phyloP scores from a whole-genome alignment of 2,329 filamentous ascomycete genomes.

The Aciculosporium take region DNA sequence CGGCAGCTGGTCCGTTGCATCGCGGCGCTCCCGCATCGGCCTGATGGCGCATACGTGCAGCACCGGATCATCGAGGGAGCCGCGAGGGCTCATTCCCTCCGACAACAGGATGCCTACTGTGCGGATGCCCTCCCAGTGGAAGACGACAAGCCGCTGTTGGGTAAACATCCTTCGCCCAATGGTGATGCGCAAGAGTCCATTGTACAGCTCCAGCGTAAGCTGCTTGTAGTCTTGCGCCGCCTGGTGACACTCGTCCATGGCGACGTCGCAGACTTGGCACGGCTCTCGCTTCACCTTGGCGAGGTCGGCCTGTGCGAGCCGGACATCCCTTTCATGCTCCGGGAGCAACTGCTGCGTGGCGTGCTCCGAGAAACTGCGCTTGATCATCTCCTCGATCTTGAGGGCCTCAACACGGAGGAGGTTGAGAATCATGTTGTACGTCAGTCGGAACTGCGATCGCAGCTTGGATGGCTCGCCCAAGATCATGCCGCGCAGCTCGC shows the following conservation, averaged over 20 bases:
- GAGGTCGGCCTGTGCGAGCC: slow-evolving; percentile 79
- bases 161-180: slow-evolving; percentile 69
- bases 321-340: slow-evolving; percentile 90
- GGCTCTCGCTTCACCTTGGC: slow-evolving; percentile 78
- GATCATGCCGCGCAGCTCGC: slow-evolving; percentile 81
- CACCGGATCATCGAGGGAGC: slow-evolving; percentile 42
- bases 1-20: slow-evolving; percentile 74
- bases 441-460: slow-evolving; percentile 87
- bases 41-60: slow-evolving; percentile 70
- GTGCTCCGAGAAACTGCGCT: slow-evolving; percentile 96
- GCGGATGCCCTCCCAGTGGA: slow-evolving; percentile 69
- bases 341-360: slow-evolving; percentile 88
- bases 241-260: slow-evolving; percentile 68
- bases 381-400: slow-evolving; percentile 99
- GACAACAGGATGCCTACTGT: slow-evolving; percentile 68
- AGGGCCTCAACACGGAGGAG: slow-evolving; percentile 86
- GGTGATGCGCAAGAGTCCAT: slow-evolving; percentile 62
- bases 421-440: slow-evolving; percentile 99
- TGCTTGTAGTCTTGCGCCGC: slow-evolving; percentile 67
- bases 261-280: slow-evolving; percentile 67
- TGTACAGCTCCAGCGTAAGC: slow-evolving; percentile 68
- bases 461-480: slow-evolving; percentile 90
- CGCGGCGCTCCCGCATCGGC: slow-evolving; percentile 50
- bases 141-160: slow-evolving; percentile 65
- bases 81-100: slow-evolving; percentile 55